Base-by-base conservation (phyloP, 202 grass and related monocot genomes). In the Schoenoplectus tabernaemontani region DNA sequence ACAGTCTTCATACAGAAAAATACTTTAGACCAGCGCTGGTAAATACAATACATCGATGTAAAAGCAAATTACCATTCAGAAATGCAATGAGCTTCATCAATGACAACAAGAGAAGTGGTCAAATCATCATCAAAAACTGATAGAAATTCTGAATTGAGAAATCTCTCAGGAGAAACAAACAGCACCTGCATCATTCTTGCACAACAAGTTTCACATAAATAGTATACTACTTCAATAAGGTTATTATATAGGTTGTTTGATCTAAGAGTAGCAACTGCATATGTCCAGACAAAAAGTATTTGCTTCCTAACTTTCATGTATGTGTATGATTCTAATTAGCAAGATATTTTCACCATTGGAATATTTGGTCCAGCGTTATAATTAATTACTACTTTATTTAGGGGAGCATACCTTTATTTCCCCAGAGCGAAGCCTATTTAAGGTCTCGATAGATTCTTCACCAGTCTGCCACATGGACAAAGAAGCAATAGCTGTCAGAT, bases 1-100 rank as follows among this genome's bases (percentile, higher is more conserved):
- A 57, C 0, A 5, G n/a, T 22, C 3, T 56, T 68, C 23, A 62
- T 47, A 48, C 17, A 59, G 62, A 37, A 65, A 50, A 43, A 59
- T 70, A 63, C 28, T 33, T 34, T 34, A 16, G 28, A 53, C 28
- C 26, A 34, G 28, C n/a, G 28, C 13, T n/a, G 13, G 13, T 53
- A 54, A 34, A 54, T 54, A 33, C 28, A 34, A 5, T 82, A 54
- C 54, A 72, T 24, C 73, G 78, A 53, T 22, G 82, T 67, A 11
- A 28, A 22, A 78, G 69, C 53, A 85, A 92, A 85, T 94, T 81
- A 98, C 95, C 95, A 98, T 89, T 98, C 95, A 80, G 91, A 97
- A 87, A 97, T 97, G 86, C 91, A 94, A 78, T 97, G 95, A 84
- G 91, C 95, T 92, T 97, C 91, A 87, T 97, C 94, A 73, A 97